Base-by-base conservation (phyloP, 2,329 filamentous ascomycete genomes). In the Fusarium piperis region DNA sequence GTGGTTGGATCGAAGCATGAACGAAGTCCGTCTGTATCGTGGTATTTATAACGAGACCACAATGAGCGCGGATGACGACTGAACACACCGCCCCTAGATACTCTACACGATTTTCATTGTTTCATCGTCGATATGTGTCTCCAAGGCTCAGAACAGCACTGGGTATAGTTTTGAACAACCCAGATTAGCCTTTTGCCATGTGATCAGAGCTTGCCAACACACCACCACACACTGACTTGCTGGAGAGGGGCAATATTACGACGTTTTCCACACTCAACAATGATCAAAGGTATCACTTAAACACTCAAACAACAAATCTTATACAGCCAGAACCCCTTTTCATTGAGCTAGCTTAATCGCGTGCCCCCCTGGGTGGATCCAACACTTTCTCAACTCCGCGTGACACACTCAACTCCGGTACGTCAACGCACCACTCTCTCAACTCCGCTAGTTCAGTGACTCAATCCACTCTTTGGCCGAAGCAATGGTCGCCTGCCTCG, bases 401-500 rank as follows among this genome's bases (percentile, higher is more conserved):
- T n/a, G n/a, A 4, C 7, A 4, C 18, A 3, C 38, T 41, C 18
- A 41, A 20, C 18, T 41, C 39, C 18, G 39, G 6, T 13, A 41
- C 18, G 2, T 7, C 18, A 41, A 7, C 18, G 2, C 44, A 28
- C 13, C 23, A 28, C 15, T 28, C 23, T 11, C 23, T 26, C 10
- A 30, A n/a, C 16, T 30, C 26, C 44, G 3, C 20, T 38, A 55
- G 33, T 55, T 55, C 20, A 55, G 28, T 13, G 52, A 55, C 6
- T n/a, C 18, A 16, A 36, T n/a, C 52, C 52, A 55, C 20, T 55
- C 18, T 15, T 38, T 55, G 10, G 52, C 35, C 10, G 52, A 55
- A 26, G 33, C 15, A 35, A 55, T 26, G 3, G 32, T 35, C 1
- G 52, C 52, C 20, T 85, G 36, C 85, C 58, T 58, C 3, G 55